These are phyloP conservation scores for Lithohypha guttulata DNA, from an alignment of 2,329 filamentous ascomycete genomes.

Conservation along the genomic window DNA sequence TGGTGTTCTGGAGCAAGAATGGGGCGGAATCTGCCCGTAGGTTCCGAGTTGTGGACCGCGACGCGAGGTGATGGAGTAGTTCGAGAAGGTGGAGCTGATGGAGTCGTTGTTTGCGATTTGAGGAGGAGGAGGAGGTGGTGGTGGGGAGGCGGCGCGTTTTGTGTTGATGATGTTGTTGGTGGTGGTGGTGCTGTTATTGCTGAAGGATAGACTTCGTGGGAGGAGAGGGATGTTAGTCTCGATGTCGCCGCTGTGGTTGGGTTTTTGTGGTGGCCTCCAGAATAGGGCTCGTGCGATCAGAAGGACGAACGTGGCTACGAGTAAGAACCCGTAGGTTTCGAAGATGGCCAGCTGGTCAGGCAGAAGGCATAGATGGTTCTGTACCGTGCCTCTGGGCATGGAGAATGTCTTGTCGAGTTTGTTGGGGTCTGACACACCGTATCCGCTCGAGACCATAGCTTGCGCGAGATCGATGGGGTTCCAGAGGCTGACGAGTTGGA, in stretches of 20 bases:
- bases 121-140: constrained; percentile 10
- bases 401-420: constrained; percentile 11
- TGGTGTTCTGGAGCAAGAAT: constrained; percentile 34
- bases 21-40: constrained; percentile 25
- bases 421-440: not conserved
- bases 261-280: constrained; percentile 11
- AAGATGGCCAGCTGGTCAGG: constrained; percentile 81
- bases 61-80: constrained; percentile 15
- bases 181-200: constrained; percentile 24
- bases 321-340: constrained; percentile 61
- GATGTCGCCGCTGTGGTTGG: constrained; percentile 24
- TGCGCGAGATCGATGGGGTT: constrained; percentile 63
- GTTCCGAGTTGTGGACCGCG: constrained; percentile 12
- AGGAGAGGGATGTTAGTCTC: constrained; percentile 22
- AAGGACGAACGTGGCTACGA: constrained; percentile 41
- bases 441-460: constrained; percentile 21
- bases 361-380: constrained; percentile 82
- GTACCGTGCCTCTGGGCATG: constrained; percentile 47
- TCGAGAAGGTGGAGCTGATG: not conserved
- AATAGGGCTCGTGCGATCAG: constrained; percentile 21
- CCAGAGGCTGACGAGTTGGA: constrained; percentile 80
- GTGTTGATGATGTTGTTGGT: constrained; percentile 22
- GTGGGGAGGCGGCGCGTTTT: constrained; percentile 22
- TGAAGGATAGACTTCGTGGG: constrained; percentile 25
- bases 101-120: not conserved